A percentile compares a stretch with the other conserved stretches of the same genome.
Conservation (phyloP, 768 basidiomycete species). For the Rossbeevera mucosa region DNA sequence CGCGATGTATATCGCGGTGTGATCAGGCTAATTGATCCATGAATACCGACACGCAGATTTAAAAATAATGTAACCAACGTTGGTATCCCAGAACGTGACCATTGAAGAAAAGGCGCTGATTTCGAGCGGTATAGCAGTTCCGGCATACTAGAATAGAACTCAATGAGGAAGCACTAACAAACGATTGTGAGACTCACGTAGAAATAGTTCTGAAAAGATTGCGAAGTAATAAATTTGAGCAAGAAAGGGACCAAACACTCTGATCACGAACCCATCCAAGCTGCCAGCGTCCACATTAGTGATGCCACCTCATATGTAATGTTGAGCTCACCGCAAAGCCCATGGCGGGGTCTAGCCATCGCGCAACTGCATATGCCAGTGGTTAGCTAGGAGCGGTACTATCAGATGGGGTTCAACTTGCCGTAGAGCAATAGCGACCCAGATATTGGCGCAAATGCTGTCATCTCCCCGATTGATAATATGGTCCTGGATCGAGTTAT, state of each 20-base stretch:
- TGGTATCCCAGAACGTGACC: slow-evolving; percentile 46
- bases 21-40: slow-evolving; percentile 25
- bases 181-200: slow-evolving; percentile 18
- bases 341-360: slow-evolving; percentile 31
- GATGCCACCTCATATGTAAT: background rate
- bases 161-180: background rate
- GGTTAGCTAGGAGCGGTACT: background rate
- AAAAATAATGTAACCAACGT: slow-evolving; percentile 8
- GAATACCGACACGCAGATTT: slow-evolving; percentile 4
- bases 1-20: slow-evolving; percentile 39
- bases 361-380: slow-evolving; percentile 24
- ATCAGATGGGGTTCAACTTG: slow-evolving; percentile 1
- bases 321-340: slow-evolving; percentile 26
- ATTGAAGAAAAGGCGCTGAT: slow-evolving; percentile 48
- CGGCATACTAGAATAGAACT: slow-evolving; percentile 8
- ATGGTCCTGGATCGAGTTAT: slow-evolving; percentile 22
- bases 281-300: slow-evolving; percentile 12
- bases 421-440: slow-evolving; percentile 28
- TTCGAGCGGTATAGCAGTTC: slow-evolving; percentile 46
- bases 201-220: slow-evolving; percentile 30
- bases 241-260: background rate
- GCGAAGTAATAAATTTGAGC: slow-evolving; percentile 5
- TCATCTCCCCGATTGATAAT: slow-evolving; percentile 29
- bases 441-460: slow-evolving; percentile 25
- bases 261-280: slow-evolving; percentile 23